Base-by-base conservation (phyloP, 2,329 filamentous ascomycete genomes). In the Penicillium sp. region DNA sequence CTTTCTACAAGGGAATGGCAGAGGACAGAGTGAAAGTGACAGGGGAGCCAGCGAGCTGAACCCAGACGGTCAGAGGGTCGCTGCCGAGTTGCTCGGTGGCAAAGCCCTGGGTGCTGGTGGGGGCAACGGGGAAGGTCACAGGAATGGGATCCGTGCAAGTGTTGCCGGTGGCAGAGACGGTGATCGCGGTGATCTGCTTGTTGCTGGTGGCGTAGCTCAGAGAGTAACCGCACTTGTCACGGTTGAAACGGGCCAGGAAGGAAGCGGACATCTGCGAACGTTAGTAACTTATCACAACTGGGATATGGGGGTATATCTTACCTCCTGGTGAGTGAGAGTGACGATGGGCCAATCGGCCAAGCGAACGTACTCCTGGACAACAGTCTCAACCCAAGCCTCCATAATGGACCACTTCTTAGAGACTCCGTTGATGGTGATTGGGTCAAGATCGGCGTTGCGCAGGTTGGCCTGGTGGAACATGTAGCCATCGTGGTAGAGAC, bases 391-490 rank as follows among this genome's bases (percentile, higher is more conserved):
- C 83, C 83, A 85, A 11, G 78, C 79, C 68, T 83, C 81, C 57
- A 84, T 74, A 16, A 85, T 76, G 1, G 81, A 83, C 53, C 79
- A 73, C 57, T 79, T 72, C 3, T 70, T 75, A 1, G 70, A 67
- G 13, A 77, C 70, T 14, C 77, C 74, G 53, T 83, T 82, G 46
- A 84, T 72, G 9, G 75, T 79, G 45, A 79, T 77, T 3, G 68
- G 64, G 2, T 70, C 67, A 48, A 79, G 75, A 49, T 81, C 82
- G 3, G 72, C 71, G 42, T 80, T 78, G 51, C 83, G 79, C 55
- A 83, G 63, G 64, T 87, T 87, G 53, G 83, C 82, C 71, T 87
- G 83, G 67, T 87, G 84, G 75, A 87, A 85, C 83, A 85, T 85
- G 74, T 80, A 84, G 27, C 76, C 72, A 46, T 83, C 83, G 58